Base-by-base conservation (phyloP, 2,329 filamentous ascomycete genomes). In the Didymella arachidicola region DNA sequence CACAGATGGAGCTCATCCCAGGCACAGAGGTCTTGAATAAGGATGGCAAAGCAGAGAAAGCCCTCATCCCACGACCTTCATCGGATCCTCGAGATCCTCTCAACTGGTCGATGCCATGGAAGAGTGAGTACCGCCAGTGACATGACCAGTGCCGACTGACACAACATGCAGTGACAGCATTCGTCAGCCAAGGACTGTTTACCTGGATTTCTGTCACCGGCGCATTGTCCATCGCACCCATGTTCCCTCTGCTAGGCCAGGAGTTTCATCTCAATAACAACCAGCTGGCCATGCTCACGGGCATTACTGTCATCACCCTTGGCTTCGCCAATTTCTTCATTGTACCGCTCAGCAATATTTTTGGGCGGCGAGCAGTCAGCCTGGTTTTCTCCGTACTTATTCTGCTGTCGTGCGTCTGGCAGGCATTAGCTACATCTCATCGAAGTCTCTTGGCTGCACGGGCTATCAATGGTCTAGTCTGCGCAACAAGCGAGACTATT, bases 271-370 rank as follows among this genome's bases (percentile, higher is more conserved):
- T 81, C 43, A 70, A 74, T 58, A 73, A 78, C 56, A 76, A 73
- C 18, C 78, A 80, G 51, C 65, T 80, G 1, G 75, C 71, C 6
- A 67, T 81, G 16, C 70, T 80, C 7, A 79, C 78, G 2, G 79
- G 79, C 0, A 71, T 79, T 27, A 80, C 78, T 41, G 77, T 81
- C 36, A 77, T 81, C 45, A 78, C 78, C 1, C 73, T 80, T 1
- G 80, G 79, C 1, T 79, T 78, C 53, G 76, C 77, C 19, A 81
- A 81, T 52, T 77, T 82, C 59, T 63, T 81, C 57, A 78, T 80
- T 42, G 77, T 81, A 14, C 79, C 79, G 5, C 61, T 79, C 5
- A 77, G 75, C 52, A 80, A 80, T 59, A 80, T 80, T 49, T 81
- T 77, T 49, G 79, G 79, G 19, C 74, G 79, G 11, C 72, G 79